Evolutionary conservation across 176 grass and related monocot genomes (phyloP).

Genomic region (Pontederia paniculata): DNA sequence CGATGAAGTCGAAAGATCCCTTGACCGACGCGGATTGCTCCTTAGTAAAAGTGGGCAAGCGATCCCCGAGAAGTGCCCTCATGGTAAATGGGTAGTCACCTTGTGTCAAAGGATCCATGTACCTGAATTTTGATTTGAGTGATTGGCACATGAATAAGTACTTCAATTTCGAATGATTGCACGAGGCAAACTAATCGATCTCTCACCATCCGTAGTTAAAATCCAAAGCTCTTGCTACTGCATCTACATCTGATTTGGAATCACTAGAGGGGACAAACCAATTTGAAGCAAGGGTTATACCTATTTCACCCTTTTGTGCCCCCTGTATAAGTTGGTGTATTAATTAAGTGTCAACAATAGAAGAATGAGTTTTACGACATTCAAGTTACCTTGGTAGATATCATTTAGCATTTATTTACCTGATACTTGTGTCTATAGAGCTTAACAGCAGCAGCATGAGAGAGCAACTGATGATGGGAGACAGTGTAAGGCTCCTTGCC

Average conservation of each 20-base stretch:
- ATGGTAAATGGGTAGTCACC: constrained; percentile 66
- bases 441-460: constrained; percentile 39
- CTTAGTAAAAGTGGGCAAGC: constrained; percentile 50
- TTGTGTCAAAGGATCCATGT: constrained; percentile 44
- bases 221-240: constrained; percentile 44
- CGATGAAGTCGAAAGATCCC: constrained; percentile 58
- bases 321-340: constrained; percentile 6
- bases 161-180: too few relatives aligned
- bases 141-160: not conserved
- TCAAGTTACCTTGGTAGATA: not conserved
- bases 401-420: not conserved
- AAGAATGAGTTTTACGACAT: not conserved
- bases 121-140: constrained; percentile 15
- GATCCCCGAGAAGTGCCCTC: constrained; percentile 29
- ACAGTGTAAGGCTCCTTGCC: constrained; percentile 48
- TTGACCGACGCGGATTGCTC: constrained; percentile 20
- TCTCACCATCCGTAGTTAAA: constrained; percentile 64
- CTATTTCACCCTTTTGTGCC: constrained; percentile 47
- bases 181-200: not conserved
- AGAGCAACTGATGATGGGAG: constrained; percentile 35
- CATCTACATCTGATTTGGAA: constrained; percentile 21
- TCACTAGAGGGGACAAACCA: constrained; percentile 50
- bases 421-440: constrained; percentile 43
- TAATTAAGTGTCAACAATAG: not conserved
- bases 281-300: constrained; percentile 34